A percentile compares a stretch with the other conserved stretches of the same genome.
phyloP scores from a whole-genome alignment of 2,329 filamentous ascomycete genomes.

The Zymoseptoria passerinii region DNA sequence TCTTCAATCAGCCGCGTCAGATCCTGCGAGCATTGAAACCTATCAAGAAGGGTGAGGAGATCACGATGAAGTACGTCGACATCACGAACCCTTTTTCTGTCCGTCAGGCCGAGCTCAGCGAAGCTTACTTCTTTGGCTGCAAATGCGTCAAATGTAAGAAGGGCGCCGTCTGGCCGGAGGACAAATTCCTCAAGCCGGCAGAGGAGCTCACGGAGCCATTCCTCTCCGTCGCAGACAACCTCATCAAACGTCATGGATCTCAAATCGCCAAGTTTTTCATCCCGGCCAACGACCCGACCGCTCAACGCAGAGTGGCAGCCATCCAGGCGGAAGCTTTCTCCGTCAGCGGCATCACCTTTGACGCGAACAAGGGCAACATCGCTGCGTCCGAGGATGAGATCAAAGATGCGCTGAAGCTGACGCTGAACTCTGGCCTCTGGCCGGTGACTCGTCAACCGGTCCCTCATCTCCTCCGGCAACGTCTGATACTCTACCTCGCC shows the following conservation, averaged over 20 bases:
- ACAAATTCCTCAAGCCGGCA: constrained; percentile 33
- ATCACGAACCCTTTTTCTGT: constrained; percentile 42
- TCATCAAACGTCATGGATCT: constrained; percentile 17
- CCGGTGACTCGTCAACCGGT: constrained; percentile 48
- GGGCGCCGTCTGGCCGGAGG: constrained; percentile 32
- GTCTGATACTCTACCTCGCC: constrained; percentile 43
- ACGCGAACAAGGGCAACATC: constrained; percentile 19
- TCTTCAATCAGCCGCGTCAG: constrained; percentile 47
- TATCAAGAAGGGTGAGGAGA: constrained; percentile 48
- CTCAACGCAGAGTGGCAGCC: constrained; percentile 17
- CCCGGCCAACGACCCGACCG: constrained; percentile 9
- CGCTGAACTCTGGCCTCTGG: constrained; percentile 33
- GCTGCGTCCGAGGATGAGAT: constrained; percentile 17
- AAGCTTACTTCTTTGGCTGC: constrained; percentile 53
- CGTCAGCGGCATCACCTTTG: constrained; percentile 19
- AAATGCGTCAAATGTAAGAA: constrained; percentile 44
- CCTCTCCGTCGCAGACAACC: constrained; percentile 14
- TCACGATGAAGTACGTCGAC: constrained; percentile 56
- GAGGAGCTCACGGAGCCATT: constrained; percentile 20
- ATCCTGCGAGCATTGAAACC: constrained; percentile 44
- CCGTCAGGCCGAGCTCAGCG: constrained; percentile 46
- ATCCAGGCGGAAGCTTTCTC: constrained; percentile 23
- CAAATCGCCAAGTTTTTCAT: constrained; percentile 16
- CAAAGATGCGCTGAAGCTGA: constrained; percentile 24
- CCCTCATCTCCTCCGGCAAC: constrained; percentile 45